Conservation (phyloP, 2,329 filamentous ascomycete genomes). For the Pseudofabraea citricarpa region DNA sequence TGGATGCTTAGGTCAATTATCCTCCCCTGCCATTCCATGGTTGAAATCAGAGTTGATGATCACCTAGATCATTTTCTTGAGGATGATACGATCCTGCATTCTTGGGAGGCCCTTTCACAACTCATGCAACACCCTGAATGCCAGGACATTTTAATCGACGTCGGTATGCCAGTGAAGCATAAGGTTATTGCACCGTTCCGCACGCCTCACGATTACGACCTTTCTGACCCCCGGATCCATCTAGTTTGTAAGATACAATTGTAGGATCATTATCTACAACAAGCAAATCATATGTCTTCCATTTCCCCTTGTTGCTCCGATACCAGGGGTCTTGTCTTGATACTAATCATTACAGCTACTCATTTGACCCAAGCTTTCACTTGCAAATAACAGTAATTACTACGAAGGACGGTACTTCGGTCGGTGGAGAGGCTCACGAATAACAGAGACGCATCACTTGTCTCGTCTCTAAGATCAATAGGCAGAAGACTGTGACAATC, state of each 20-base stretch:
- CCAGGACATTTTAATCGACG: conserved; percentile 62
- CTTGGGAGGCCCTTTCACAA: conserved; percentile 56
- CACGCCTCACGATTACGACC: too few species aligned
- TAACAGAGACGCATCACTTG: conserved; percentile 61
- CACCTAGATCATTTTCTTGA: too few species aligned
- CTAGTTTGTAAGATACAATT: conserved; percentile 62
- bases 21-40: too few species aligned
- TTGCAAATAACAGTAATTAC: conserved; percentile 69
- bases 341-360: too few species aligned
- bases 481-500: conserved; percentile 45
- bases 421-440: conserved; percentile 51
- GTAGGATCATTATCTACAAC: conserved; percentile 57
- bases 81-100: conserved; percentile 49
- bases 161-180: conserved; percentile 59
- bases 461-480: conserved; percentile 53
- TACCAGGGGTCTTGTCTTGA: too few species aligned
- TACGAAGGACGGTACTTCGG: conserved; percentile 59
- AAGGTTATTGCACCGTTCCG: too few species aligned
- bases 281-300: too few species aligned
- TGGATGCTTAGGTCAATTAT: not conserved
- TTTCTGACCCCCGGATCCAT: too few species aligned
- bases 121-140: conserved; percentile 57
- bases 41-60: too few species aligned
- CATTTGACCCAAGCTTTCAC: conserved; percentile 67
- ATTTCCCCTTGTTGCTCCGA: too few species aligned